Conservation (phyloP, 2,329 filamentous ascomycete species). For the Sporothrix phasma region DNA sequence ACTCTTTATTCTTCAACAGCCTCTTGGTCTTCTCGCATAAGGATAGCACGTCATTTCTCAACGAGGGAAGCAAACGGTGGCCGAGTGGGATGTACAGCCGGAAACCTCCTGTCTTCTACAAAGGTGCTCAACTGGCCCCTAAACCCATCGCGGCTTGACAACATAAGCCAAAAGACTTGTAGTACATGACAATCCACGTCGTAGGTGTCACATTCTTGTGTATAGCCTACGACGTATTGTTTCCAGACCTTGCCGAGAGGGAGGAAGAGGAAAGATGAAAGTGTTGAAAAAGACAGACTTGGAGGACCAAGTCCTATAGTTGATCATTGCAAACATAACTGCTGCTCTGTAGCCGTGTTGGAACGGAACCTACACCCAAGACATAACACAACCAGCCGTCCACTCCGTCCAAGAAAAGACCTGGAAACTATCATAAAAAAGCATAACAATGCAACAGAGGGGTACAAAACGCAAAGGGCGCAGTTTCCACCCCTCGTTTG, state of each 20-base stretch:
- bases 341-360: slow-evolving; percentile 1
- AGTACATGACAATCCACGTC: not conserved
- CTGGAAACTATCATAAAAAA: not conserved
- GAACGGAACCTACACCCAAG: not conserved
- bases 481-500: slow-evolving; percentile 2
- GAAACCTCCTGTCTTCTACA: too few relatives aligned
- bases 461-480: not conserved
- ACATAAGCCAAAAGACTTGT: not conserved
- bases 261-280: not conserved
- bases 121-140: too few relatives aligned
- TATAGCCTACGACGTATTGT: not conserved
- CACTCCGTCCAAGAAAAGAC: not conserved
- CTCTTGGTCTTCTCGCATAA: too few relatives aligned
- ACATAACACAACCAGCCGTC: not conserved
- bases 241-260: too few relatives aligned
- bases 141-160: not conserved
- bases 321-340: not conserved
- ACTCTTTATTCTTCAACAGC: too few relatives aligned
- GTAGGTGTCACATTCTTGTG: not conserved
- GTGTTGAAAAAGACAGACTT: not conserved
- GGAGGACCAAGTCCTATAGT: not conserved
- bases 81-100: too few relatives aligned
- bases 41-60: too few relatives aligned
- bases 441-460: not conserved
- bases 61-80: too few relatives aligned